Evolutionary conservation across 345 rosid species (phyloP).

Genomic region (Microthlaspi erraticum): DNA sequence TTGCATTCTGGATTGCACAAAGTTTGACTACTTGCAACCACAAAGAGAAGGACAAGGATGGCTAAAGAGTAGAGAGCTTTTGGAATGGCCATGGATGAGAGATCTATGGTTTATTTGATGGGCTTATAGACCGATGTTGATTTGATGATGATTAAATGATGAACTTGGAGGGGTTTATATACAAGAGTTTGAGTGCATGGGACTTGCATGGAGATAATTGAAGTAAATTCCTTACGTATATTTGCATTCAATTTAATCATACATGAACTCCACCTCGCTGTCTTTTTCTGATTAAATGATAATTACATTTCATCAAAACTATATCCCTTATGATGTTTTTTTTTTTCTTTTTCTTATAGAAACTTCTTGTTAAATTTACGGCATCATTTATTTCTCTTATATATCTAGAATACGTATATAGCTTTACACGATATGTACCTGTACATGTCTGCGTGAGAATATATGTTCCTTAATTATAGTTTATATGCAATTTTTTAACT

Average conservation of each 20-base stretch:
- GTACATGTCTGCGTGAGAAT: conserved; percentile 14
- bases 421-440: background rate
- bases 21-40: conserved; percentile 10
- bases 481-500: background rate
- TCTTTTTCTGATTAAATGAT: background rate
- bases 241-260: background rate
- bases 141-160: too few species aligned
- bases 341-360: too few species aligned
- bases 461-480: conserved; percentile 6
- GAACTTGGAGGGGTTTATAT: background rate
- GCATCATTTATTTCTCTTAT: background rate
- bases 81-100: background rate
- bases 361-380: background rate
- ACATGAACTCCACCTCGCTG: conserved; percentile 20
- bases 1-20: conserved; percentile 31
- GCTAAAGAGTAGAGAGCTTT: conserved; percentile 24
- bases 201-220: background rate
- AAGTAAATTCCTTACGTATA: background rate
- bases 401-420: background rate
- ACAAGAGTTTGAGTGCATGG: conserved; percentile 23
- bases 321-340: too few species aligned
- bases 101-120: too few species aligned
- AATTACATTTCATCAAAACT: too few species aligned
- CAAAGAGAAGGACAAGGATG: conserved; percentile 9
- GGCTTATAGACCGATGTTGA: too few species aligned